These are phyloP conservation scores for Imleria badia DNA, from an alignment of 768 basidiomycete species.

Conservation along the genomic window DNA sequence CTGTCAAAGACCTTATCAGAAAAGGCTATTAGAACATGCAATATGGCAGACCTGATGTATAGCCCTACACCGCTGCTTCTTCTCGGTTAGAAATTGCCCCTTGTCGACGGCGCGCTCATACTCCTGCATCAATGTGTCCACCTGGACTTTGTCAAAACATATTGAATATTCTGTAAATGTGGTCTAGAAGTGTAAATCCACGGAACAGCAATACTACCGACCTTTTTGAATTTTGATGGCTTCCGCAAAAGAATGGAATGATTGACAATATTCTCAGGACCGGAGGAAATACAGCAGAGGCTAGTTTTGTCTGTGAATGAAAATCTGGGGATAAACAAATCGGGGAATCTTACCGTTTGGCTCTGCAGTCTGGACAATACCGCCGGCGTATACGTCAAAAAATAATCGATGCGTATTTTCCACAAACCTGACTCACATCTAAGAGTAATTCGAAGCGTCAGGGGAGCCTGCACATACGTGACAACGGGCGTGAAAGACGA, in stretches of 20 bases:
- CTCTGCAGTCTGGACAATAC: neutral
- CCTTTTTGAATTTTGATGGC: too few relatives aligned
- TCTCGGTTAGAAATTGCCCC: neutral
- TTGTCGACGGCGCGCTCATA: neutral
- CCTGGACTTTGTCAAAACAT: neutral
- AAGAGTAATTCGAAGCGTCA: neutral
- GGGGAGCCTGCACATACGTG: neutral
- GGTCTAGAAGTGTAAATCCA: neutral
- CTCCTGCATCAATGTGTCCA: neutral
- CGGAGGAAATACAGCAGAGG: neutral
- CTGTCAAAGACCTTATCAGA: neutral
- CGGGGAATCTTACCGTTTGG: neutral
- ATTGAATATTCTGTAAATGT: neutral
- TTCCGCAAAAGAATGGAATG: too few relatives aligned
- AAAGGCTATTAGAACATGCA: neutral
- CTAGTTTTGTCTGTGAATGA: neutral
- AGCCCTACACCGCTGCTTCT: neutral
- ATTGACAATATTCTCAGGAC: too few relatives aligned
- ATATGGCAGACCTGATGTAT: neutral
- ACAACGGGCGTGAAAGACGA: neutral
- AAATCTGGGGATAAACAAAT: neutral
- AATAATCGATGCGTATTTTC: neutral
- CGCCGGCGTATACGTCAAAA: neutral
- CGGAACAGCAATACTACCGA: neutral
- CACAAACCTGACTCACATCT: neutral